Evolutionary conservation across 331 rosid species (phyloP).

Genomic region (Cydonia oblonga): DNA sequence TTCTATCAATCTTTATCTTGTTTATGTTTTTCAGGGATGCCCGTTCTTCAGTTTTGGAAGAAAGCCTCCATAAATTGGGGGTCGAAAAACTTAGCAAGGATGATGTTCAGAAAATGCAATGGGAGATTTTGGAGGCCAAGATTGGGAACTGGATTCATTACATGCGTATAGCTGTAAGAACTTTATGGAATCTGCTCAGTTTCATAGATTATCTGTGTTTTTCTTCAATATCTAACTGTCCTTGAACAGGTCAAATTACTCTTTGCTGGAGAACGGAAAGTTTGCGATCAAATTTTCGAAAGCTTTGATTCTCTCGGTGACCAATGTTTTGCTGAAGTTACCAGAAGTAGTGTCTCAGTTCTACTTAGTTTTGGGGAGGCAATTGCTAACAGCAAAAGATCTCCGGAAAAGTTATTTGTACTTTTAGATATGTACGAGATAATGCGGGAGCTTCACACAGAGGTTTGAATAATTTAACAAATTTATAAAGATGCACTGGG

Average conservation of each 20-base stretch:
- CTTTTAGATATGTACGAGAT: conserved; percentile 98
- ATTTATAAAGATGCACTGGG: conserved; percentile 4
- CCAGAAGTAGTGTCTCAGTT: conserved; percentile 72
- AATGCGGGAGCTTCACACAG: conserved; percentile 94
- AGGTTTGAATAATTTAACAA: conserved; percentile 38
- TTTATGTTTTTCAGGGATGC: conserved; percentile 41
- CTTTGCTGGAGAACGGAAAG: conserved; percentile 93
- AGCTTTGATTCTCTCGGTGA: conserved; percentile 77
- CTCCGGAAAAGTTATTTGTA: conserved; percentile 95
- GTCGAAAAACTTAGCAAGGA: conserved; percentile 98
- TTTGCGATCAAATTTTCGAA: conserved; percentile 88
- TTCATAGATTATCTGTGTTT: background rate
- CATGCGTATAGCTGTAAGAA: conserved; percentile 39
- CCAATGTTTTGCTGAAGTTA: conserved; percentile 92
- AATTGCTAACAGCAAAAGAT: conserved; percentile 94
- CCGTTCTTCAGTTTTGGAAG: conserved; percentile 84
- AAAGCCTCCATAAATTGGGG: conserved; percentile 85
- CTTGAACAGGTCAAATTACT: conserved; percentile 75
- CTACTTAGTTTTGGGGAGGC: conserved; percentile 98
- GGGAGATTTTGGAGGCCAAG: conserved; percentile 99
- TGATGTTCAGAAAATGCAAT: conserved; percentile 90
- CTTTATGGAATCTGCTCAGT: conserved; percentile 1
- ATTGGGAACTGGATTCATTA: conserved; percentile 82
- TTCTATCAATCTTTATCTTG: too few species aligned
- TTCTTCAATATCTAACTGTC: conserved; percentile 9